Evolutionary conservation across 2,329 filamentous ascomycete genomes (phyloP).

Genomic region (Rachicladosporium sp.): DNA sequence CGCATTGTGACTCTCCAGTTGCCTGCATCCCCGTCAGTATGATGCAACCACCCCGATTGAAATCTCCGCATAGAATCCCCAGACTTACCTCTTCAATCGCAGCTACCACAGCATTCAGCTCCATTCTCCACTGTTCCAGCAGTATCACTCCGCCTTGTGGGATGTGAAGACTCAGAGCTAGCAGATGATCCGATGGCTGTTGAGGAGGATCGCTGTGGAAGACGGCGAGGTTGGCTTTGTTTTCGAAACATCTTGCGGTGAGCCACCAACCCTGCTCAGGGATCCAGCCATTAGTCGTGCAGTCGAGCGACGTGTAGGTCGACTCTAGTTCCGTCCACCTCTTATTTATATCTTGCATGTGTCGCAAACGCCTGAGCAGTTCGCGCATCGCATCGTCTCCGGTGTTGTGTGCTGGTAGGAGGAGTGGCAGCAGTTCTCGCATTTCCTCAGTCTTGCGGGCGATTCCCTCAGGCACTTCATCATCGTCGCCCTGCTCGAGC

Average conservation of each 20-base stretch:
- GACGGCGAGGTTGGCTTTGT: neutral
- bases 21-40: neutral
- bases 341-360: too few relatives aligned
- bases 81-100: neutral
- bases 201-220: neutral
- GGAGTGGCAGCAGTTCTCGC: too few relatives aligned
- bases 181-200: neutral
- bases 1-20: neutral
- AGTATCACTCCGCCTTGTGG: constrained; percentile 1
- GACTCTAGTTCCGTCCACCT: too few relatives aligned
- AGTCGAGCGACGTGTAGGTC: too few relatives aligned
- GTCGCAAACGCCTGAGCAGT: too few relatives aligned
- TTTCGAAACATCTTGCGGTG: neutral
- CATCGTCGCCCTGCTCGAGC: too few relatives aligned
- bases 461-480: too few relatives aligned
- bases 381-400: too few relatives aligned
- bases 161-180: neutral
- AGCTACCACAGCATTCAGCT: neutral
- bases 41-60: neutral
- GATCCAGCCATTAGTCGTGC: too few relatives aligned
- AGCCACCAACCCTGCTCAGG: too few relatives aligned
- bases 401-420: too few relatives aligned
- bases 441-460: too few relatives aligned
- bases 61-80: neutral
- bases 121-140: neutral